Evolutionary conservation across 1,284 basidiomycete genomes (phyloP).

Genomic region (Ustilago vetiveriae): DNA sequence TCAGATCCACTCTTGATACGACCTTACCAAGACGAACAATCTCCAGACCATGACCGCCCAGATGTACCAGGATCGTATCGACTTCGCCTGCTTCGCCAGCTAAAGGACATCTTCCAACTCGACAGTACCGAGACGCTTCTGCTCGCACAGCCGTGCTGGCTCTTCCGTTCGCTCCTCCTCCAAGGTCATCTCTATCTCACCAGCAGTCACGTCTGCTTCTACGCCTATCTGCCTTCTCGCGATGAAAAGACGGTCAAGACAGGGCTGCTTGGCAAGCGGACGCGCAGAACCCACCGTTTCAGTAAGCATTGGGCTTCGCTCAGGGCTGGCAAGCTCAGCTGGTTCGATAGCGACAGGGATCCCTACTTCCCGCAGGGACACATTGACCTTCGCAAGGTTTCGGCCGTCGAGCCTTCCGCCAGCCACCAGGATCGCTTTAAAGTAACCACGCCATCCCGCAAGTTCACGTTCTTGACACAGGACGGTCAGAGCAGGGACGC

Average conservation of each 20-base stretch:
- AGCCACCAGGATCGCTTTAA: conserved; percentile 71
- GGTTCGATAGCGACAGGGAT: conserved; percentile 72
- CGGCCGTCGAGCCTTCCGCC: conserved; percentile 80
- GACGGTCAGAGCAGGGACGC: conserved; percentile 61
- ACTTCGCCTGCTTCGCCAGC: conserved; percentile 37
- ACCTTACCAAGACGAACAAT: conserved; percentile 13
- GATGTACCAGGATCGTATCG: conserved; percentile 1
- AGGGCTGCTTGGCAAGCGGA: conserved; percentile 44
- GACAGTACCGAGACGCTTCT: conserved; percentile 40
- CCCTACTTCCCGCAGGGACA: conserved; percentile 97
- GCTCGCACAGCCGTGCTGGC: conserved; percentile 52
- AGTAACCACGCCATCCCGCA: conserved; percentile 62
- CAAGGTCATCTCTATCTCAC: conserved; percentile 98
- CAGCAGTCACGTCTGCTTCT: conserved; percentile 90
- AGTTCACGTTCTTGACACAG: conserved; percentile 65
- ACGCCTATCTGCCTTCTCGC: conserved; percentile 78
- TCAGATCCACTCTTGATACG: conserved; percentile 28
- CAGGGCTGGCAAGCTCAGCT: conserved; percentile 52
- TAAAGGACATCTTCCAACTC: conserved; percentile 40
- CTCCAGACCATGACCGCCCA: background rate
- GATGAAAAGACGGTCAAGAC: conserved; percentile 47
- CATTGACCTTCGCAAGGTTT: conserved; percentile 89
- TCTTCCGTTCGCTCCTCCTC: conserved; percentile 72
- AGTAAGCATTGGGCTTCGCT: conserved; percentile 58
- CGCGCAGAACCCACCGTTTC: conserved; percentile 54